Base-by-base conservation (phyloP, 805 yeast genomes). In the Candida gorgasii region DNA sequence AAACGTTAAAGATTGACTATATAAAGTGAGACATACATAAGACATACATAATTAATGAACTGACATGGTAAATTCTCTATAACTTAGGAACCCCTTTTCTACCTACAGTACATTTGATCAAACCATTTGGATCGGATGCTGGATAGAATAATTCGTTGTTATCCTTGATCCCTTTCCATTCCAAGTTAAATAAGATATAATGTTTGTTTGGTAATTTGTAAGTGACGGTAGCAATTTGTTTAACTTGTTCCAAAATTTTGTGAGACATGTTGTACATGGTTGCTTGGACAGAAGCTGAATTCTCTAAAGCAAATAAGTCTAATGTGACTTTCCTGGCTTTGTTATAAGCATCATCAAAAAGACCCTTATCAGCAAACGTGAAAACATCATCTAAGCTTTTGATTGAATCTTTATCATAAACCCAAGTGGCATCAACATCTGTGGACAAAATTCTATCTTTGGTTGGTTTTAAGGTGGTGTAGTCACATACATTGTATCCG, bases 201-300 rank as follows among this genome's bases (percentile, higher is more conserved):
- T 90, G 97, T 69, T 88, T 90, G 77, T 90, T 90, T 58, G 97
- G 97, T 58, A 90, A 78, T 32, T 77, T 69, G 64, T 87, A 89
- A 40, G 83, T 65, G 26, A 89, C 96, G 33, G 73, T 72, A 48
- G 71, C 76, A 43, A 90, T 73, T 46, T 71, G 71, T 2, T 81
- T 73, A 43, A 79, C 84, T 39, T 55, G 58, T 38, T 68, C 72
- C 59, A 90, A 75, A 50, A 90, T 87, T 49, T 78, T 80, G 50
- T 80, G 75, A 29, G 86, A 76, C 93, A 90, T 90, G 75, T 89
- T 86, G 75, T 79, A 90, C 96, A 90, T 92, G 45, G 97, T 90
- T 35, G 96, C 96, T 72, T 90, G 97, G 36, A 90, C 97, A 18
- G 95, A 86, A n/a, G 96, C 80, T 8, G 96, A 87, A 64, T 87